Conservation (phyloP, 805 yeast genomes). For the Candida jianshihensis region DNA sequence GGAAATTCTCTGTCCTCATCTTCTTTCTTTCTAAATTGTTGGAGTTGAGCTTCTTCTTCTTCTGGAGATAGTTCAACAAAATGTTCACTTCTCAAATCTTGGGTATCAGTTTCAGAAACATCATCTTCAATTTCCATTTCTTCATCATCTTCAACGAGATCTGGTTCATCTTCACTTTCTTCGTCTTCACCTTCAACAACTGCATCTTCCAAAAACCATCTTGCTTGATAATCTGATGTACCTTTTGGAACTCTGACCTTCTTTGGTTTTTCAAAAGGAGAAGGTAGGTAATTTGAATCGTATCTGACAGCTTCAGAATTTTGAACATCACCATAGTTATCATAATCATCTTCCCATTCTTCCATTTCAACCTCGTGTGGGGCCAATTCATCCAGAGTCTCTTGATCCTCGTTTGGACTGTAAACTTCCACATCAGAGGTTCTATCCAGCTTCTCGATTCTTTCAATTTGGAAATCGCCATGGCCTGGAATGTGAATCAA, state of each 20-base stretch:
- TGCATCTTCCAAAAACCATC: conserved; percentile 66
- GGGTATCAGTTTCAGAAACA: neutral
- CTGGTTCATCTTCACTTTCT: conserved; percentile 22
- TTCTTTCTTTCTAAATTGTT: conserved; percentile 59
- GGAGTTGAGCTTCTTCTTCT: conserved; percentile 75
- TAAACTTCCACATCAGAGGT: conserved; percentile 20
- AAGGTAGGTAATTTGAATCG: conserved; percentile 34
- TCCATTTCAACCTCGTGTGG: conserved; percentile 48
- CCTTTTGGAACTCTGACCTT: conserved; percentile 59
- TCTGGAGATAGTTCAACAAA: conserved; percentile 72
- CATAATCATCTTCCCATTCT: conserved; percentile 30
- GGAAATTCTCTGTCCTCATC: conserved; percentile 90
- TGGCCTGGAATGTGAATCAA: conserved; percentile 80
- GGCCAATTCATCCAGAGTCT: conserved; percentile 52
- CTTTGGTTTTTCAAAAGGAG: conserved; percentile 22
- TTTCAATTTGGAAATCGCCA: conserved; percentile 80
- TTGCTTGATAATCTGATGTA: conserved; percentile 72
- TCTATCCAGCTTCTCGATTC: conserved; percentile 46
- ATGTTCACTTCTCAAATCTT: conserved; percentile 44
- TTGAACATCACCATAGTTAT: conserved; percentile 22
- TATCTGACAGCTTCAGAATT: conserved; percentile 25
- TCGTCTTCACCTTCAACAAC: conserved; percentile 15
- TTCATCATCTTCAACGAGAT: conserved; percentile 24
- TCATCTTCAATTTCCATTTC: conserved; percentile 23
- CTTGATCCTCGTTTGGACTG: conserved; percentile 38